Percentiles rank a stretch among this genome's conserved stretches.
Conservation (phyloP, 148 eudicot genomes). For the Amaranthus hypochondriacus region DNA sequence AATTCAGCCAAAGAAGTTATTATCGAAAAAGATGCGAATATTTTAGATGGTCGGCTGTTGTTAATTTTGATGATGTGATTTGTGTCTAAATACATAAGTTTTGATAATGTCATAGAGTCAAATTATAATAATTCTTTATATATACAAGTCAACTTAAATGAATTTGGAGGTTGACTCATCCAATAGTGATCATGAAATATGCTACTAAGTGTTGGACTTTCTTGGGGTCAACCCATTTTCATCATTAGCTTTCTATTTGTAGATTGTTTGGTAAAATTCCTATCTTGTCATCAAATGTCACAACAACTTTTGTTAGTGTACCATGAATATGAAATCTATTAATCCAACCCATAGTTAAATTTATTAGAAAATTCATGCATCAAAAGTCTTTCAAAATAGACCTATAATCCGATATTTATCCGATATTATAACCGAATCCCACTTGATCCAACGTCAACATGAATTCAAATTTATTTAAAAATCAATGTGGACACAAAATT, state of each 20-base stretch:
- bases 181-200: slow-evolving; percentile 10
- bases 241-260: slow-evolving; percentile 14
- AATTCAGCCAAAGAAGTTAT: not conserved
- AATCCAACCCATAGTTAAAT: too few species aligned
- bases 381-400: too few species aligned
- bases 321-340: not conserved
- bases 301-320: not conserved
- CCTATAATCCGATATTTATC: too few species aligned
- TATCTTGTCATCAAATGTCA: not conserved
- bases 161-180: slow-evolving; percentile 30
- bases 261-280: slow-evolving; percentile 8
- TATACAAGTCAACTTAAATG: slow-evolving; percentile 20
- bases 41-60: not conserved
- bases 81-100: slow-evolving; percentile 2
- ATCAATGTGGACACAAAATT: too few species aligned
- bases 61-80: slow-evolving; percentile 21
- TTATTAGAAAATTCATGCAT: not conserved
- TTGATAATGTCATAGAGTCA: slow-evolving; percentile 27
- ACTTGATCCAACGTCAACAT: too few species aligned
- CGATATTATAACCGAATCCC: too few species aligned
- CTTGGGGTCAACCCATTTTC: slow-evolving; percentile 12
- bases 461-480: too few species aligned
- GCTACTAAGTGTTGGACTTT: not conserved
- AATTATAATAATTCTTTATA: slow-evolving; percentile 19
- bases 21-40: not conserved